These are phyloP conservation scores for Chlorella sp. DNA, from an alignment of 139 green algal species.

Conservation along the genomic window DNA sequence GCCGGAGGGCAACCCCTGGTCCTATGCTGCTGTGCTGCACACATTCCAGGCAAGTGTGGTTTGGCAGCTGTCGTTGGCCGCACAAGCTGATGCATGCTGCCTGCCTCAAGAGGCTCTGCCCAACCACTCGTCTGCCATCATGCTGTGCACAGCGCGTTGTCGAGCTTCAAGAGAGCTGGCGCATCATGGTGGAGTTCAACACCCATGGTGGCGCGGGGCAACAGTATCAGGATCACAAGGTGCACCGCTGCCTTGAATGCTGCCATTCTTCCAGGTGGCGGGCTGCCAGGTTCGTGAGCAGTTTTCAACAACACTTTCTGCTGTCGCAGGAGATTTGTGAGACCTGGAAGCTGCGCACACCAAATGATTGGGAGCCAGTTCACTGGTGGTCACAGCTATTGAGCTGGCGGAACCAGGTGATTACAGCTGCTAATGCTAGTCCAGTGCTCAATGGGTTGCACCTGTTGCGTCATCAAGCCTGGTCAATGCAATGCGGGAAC, in stretches of 20 bases:
- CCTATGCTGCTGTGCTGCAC: constrained; percentile 75
- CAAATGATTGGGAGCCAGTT: constrained; percentile 96
- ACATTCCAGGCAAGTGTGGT: constrained; percentile 62
- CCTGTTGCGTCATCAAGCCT: not conserved
- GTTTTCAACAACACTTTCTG: not conserved
- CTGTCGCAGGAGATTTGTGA: constrained; percentile 87
- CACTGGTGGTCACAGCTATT: constrained; percentile 92
- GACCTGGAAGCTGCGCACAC: constrained; percentile 90
- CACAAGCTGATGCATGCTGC: too few relatives aligned
- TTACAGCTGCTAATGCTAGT: not conserved
- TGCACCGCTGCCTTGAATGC: not conserved
- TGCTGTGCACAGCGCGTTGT: constrained; percentile 84
- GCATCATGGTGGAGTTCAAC: constrained; percentile 77
- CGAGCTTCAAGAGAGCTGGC: constrained; percentile 89
- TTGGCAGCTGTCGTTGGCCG: not conserved
- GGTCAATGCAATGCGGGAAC: too few relatives aligned
- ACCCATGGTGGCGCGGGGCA: constrained; percentile 45
- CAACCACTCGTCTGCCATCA: not conserved
- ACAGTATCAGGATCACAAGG: constrained; percentile 61
- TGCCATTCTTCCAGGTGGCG: too few relatives aligned
- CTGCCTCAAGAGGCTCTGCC: too few relatives aligned
- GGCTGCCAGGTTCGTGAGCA: too few relatives aligned
- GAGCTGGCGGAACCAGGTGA: constrained; percentile 91
- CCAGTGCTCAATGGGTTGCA: too few relatives aligned
- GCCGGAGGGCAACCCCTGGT: constrained; percentile 75